Conservation (phyloP, 2,329 filamentous ascomycete species). For the Trichoderma arundinaceum region DNA sequence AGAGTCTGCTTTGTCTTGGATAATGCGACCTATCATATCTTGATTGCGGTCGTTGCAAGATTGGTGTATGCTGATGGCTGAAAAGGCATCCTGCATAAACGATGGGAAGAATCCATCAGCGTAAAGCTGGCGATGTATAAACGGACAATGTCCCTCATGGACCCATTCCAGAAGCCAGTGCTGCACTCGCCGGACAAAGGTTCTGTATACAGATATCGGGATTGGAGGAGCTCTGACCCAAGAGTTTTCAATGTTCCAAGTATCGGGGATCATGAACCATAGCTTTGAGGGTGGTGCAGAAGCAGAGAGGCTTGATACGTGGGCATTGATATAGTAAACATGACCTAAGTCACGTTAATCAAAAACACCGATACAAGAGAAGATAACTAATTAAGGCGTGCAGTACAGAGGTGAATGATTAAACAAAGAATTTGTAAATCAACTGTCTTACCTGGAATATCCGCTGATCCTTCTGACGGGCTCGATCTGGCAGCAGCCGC, state of each 20-base stretch:
- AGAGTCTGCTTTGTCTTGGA: background rate
- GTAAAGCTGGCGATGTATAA: slow-evolving; percentile 12
- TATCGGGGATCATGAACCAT: slow-evolving; percentile 3
- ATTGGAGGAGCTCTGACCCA: background rate
- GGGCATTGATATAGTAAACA: background rate
- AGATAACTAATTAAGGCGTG: no score
- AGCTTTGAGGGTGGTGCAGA: background rate
- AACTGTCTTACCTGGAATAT: background rate
- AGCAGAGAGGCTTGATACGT: no score
- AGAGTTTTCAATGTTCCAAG: background rate
- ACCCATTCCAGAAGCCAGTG: background rate
- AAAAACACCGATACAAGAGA: no score
- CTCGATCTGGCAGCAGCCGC: background rate
- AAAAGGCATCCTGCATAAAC: slow-evolving; percentile 7
- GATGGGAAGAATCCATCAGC: slow-evolving; percentile 5
- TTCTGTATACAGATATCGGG: background rate
- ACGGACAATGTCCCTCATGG: background rate
- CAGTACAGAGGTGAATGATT: background rate
- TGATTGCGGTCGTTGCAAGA: background rate
- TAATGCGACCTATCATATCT: background rate
- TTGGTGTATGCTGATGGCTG: background rate
- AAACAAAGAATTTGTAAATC: background rate
- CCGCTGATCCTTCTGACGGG: background rate
- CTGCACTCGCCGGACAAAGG: background rate
- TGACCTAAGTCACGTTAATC: background rate